Evolutionary conservation across 768 basidiomycete genomes (phyloP).

Genomic region (Psilocybe sp.): DNA sequence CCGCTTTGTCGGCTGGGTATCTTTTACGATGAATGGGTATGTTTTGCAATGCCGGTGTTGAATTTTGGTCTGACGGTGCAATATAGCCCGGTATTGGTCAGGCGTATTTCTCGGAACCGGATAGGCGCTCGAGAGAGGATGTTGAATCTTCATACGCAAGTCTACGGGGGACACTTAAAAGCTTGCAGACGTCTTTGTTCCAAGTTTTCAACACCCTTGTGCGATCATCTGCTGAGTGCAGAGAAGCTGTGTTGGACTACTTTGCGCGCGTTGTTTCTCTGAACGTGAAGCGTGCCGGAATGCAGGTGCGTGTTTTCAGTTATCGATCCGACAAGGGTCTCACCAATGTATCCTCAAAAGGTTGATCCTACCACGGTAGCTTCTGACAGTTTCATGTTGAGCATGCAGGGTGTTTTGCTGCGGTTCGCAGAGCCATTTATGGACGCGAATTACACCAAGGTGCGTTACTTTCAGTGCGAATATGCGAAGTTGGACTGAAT

Average conservation of each 20-base stretch:
- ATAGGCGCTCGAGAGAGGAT: constrained; percentile 69
- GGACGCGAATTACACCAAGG: constrained; percentile 88
- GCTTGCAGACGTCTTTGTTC: constrained; percentile 61
- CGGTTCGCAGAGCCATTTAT: constrained; percentile 93
- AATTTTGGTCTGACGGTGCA: constrained; percentile 5
- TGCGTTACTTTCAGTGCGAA: constrained; percentile 18
- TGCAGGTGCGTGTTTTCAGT: constrained; percentile 54
- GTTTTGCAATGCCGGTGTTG: constrained; percentile 18
- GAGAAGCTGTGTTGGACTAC: constrained; percentile 82
- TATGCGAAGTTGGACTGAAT: constrained; percentile 1
- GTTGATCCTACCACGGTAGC: constrained; percentile 86
- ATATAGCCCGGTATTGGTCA: constrained; percentile 69
- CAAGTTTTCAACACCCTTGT: constrained; percentile 87
- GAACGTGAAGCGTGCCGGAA: constrained; percentile 87
- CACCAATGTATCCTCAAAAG: constrained; percentile 28
- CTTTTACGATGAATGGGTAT: constrained; percentile 87
- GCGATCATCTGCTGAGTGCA: constrained; percentile 70
- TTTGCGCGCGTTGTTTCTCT: constrained; percentile 72
- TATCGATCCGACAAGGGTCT: background rate
- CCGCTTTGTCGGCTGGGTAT: constrained; percentile 82
- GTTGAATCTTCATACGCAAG: constrained; percentile 82
- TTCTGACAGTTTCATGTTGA: constrained; percentile 90
- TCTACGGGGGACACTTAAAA: constrained; percentile 82
- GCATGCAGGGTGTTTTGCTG: constrained; percentile 78
- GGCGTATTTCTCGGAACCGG: constrained; percentile 84